Percentiles rank a stretch among this genome's conserved stretches.
Conservation (phyloP, 495 filamentous ascomycete genomes). For the Aspergillus heteromorphus region DNA sequence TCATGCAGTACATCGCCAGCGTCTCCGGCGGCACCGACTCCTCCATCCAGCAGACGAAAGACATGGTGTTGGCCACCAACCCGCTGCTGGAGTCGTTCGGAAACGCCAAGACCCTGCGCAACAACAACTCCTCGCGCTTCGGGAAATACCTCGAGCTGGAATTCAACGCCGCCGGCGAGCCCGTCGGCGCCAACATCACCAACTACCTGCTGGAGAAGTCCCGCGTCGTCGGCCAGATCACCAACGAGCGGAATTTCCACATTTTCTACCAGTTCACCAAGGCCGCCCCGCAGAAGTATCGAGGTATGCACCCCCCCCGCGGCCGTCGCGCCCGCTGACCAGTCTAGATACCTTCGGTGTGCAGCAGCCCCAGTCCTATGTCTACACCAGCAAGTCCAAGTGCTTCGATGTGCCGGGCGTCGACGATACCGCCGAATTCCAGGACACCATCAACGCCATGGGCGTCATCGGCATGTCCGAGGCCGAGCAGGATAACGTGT, state of each 20-base stretch:
- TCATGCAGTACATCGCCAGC: conserved; percentile 99
- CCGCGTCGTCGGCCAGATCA: conserved; percentile 91
- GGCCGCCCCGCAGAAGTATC: conserved; percentile 78
- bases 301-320: conserved; percentile 40
- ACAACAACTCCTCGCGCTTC: conserved; percentile 98
- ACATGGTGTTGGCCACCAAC: conserved; percentile 98
- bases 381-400: conserved; percentile 92
- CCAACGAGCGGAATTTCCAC: conserved; percentile 96
- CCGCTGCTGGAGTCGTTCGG: conserved; percentile 96
- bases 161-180: conserved; percentile 90
- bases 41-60: conserved; percentile 95
- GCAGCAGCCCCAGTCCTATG: conserved; percentile 85
- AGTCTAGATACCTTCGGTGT: conserved; percentile 71
- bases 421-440: conserved; percentile 85
- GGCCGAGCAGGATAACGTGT: conserved; percentile 90
- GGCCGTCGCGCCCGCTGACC: background rate
- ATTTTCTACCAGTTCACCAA: conserved; percentile 99
- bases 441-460: conserved; percentile 92
- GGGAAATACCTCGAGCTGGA: conserved; percentile 98
- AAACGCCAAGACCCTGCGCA: conserved; percentile 94
- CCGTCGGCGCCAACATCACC: conserved; percentile 93
- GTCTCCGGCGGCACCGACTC: conserved; percentile 84
- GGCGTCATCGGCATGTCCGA: conserved; percentile 84
- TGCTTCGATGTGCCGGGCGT: conserved; percentile 92
- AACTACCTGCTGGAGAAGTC: conserved; percentile 97